phyloP scores from a whole-genome alignment of 2,329 filamentous ascomycete genomes.

The Rutstroemia sydowiana region DNA sequence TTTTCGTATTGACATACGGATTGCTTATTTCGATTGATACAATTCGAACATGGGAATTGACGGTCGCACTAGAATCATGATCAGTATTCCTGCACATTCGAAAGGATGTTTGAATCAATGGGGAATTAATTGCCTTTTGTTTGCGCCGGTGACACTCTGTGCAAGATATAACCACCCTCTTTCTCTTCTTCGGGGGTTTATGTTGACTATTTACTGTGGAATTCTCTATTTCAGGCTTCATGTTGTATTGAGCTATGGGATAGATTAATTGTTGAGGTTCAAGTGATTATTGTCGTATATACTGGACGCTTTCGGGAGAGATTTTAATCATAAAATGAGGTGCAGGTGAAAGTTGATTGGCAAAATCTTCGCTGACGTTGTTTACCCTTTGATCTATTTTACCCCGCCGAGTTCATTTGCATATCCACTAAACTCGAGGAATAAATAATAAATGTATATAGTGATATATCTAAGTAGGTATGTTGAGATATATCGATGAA shows the following conservation, averaged over 20 bases:
- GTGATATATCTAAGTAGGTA: no score
- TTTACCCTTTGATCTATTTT: no score
- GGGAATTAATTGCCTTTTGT: slow-evolving; percentile 24
- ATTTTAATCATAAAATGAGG: no score
- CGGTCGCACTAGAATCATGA: slow-evolving; percentile 45
- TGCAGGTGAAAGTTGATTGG: no score
- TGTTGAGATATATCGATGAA: no score
- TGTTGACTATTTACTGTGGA: slow-evolving; percentile 9
- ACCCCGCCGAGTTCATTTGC: no score
- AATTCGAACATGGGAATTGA: slow-evolving; percentile 52
- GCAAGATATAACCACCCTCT: slow-evolving; percentile 54
- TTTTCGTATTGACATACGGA: slow-evolving; percentile 50
- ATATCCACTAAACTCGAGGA: no score
- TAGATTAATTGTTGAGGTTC: no score
- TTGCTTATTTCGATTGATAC: slow-evolving; percentile 48
- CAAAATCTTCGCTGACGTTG: no score
- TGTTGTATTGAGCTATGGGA: neutral
- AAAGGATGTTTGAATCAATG: neutral
- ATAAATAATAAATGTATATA: neutral
- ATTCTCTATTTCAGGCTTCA: neutral
- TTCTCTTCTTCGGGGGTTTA: slow-evolving; percentile 41
- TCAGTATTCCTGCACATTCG: slow-evolving; percentile 9
- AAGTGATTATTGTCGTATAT: no score
- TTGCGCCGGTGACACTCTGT: slow-evolving; percentile 59
- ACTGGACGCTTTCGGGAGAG: no score